Base-by-base conservation (phyloP, 1,139 yeast species). In the Geotrichum aggregatum region DNA sequence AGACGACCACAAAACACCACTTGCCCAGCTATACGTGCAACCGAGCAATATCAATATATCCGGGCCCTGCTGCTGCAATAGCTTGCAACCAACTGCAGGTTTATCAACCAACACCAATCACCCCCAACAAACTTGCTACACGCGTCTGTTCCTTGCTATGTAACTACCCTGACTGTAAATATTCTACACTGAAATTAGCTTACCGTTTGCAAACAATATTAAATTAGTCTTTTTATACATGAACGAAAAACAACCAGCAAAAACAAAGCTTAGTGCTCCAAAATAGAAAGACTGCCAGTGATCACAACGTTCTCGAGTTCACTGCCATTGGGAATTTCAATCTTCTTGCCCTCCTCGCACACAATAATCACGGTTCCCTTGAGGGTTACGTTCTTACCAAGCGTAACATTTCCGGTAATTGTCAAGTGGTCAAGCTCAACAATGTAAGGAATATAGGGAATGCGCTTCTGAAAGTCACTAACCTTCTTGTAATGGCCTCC, bases 281-380 rank as follows among this genome's bases (percentile, higher is more conserved):
- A 80, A 62, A 92, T 91, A 65, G 95, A 88, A 73, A 92, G 80
- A 74, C 87, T 88, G 70, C 98, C 98, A 55, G 98, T 92, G 64
- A 92, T 89, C 61, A 92, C 98, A 52, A 91, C 98, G 66, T 92
- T 92, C 71, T 92, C 98, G 65, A 92, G 79, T 53, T 91, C 79
- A 24, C 96, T 79, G 44, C 98, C 98, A 67, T 92, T 91, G 63
- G 98, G 98, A 76, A 92, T 87, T 68, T 92, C 98, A 64, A 92
- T 92, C 74, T 82, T 87, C 68, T 88, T 94, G 59, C 98, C 98
- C 66, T 92, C 98, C 58, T 92, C 89, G 72, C 97, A 91, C 54
- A 92, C 98, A 62, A 92, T 88, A 65, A 92, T 92, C 58, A 92
- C 98, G 13, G 98, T 92, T 59, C 98, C 98, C 77, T 87, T 92